Evolutionary conservation across 2,329 filamentous ascomycete genomes (phyloP), one percentile per base, ranked within the genome.

Genomic region (Microthyrium microscopicum): DNA sequence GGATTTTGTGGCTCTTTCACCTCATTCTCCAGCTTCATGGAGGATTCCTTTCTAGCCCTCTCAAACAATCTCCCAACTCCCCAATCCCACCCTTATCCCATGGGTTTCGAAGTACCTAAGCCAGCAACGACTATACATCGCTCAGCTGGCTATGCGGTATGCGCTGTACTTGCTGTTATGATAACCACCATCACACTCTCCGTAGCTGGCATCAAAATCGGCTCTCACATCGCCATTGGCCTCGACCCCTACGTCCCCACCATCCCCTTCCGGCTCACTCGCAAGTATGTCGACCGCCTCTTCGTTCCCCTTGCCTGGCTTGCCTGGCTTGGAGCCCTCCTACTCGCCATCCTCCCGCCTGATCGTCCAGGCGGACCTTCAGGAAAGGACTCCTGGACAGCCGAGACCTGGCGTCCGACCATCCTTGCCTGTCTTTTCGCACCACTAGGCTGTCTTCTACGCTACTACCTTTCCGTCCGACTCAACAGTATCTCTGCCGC

Each of bases 1-100:
- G 87, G 79, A 8, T 89, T 89, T 53, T 92, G 83, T 46, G 82
- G 87, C 40, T 85, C 79, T 42, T 81, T 89, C 47, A 94, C 85
- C 0, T 85, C 78, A 7, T 93, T 93, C 54, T 92, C 84, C 0
- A 73, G 76, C 15, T 91, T 92, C 49, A 74, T 85, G 29, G 68
- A 80, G 5, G 85, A 92, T 45, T 56, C 66, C 11, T 92, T 91
- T 49, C 65, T 92, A 16, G 77, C 81, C 0, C 56, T 91, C 13
- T 75, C 80, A 4, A 89, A 93, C 48, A 67, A 77, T 41, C 56
- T 91, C 8, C 61, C 68, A 0, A 57, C 63, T 2, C 67, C 71
- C 0, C 55, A 61, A 44, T 46, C 52, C 34, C 50, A 63, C 41
- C 39, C 55, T 2, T 50, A 44, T 11, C 39, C 45, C 11, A 2